These are phyloP conservation scores for Cercophora sp. DNA, from an alignment of 495 filamentous ascomycete genomes.

Conservation along the genomic window DNA sequence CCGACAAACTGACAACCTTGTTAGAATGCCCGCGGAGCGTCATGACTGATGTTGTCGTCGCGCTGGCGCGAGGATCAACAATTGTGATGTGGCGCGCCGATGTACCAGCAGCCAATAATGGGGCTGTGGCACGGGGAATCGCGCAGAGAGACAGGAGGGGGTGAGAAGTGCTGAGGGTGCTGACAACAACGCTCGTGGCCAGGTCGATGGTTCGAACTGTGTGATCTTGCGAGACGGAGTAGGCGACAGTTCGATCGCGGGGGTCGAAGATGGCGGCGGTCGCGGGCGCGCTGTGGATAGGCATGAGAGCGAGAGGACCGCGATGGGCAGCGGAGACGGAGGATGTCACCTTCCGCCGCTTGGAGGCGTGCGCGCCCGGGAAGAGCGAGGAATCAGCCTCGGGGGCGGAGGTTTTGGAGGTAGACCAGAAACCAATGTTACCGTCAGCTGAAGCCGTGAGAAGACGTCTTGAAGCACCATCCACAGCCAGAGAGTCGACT, in stretches of 20 bases:
- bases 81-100: slow-evolving; percentile 83
- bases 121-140: slow-evolving; percentile 45
- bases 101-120: slow-evolving; percentile 77
- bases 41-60: slow-evolving; percentile 70
- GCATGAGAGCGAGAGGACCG: slow-evolving; percentile 71
- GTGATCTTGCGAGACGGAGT: slow-evolving; percentile 86
- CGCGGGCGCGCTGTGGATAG: slow-evolving; percentile 66
- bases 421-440: slow-evolving; percentile 79
- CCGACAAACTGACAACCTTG: slow-evolving; percentile 66
- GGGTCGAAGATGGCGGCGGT: slow-evolving; percentile 78
- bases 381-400: slow-evolving; percentile 62
- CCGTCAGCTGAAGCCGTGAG: slow-evolving; percentile 80
- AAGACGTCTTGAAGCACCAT: slow-evolving; percentile 68
- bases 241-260: slow-evolving; percentile 78
- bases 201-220: slow-evolving; percentile 88
- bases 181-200: slow-evolving; percentile 66
- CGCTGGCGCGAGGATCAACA: slow-evolving; percentile 77
- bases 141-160: slow-evolving; percentile 71
- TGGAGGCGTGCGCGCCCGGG: slow-evolving; percentile 57
- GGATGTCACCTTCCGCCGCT: slow-evolving; percentile 72
- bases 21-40: slow-evolving; percentile 88
- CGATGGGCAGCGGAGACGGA: slow-evolving; percentile 63
- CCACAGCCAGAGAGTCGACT: slow-evolving; percentile 73
- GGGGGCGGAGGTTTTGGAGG: slow-evolving; percentile 67
- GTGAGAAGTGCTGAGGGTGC: slow-evolving; percentile 76